These are phyloP conservation scores for Magnaporthiopsis incrustans DNA, from an alignment of 2,329 filamentous ascomycete genomes.

Conservation along the genomic window DNA sequence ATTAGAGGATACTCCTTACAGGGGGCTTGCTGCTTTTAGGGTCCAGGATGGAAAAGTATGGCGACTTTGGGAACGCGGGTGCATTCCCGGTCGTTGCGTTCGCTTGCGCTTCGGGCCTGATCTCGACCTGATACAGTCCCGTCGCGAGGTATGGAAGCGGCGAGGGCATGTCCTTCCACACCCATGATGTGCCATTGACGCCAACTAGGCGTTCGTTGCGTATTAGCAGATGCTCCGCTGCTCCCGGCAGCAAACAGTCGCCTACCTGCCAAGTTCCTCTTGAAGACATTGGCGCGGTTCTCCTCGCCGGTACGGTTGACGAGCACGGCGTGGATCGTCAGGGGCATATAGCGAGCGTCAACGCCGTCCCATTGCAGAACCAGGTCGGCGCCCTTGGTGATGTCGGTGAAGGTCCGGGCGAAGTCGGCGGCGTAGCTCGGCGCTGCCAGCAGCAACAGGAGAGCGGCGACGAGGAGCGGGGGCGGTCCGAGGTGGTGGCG, in stretches of 20 bases:
- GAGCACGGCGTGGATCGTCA: slow-evolving; percentile 17
- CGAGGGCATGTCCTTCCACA: slow-evolving; percentile 17
- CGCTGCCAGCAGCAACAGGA: background rate
- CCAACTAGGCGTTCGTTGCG: slow-evolving; percentile 2
- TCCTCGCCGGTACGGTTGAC: slow-evolving; percentile 15
- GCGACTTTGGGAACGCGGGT: background rate
- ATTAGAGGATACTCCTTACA: background rate
- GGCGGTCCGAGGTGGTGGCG: background rate
- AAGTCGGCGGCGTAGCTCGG: slow-evolving; percentile 12
- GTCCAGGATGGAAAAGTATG: background rate
- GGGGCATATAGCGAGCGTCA: slow-evolving; percentile 14
- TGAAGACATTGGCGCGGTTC: slow-evolving; percentile 11
- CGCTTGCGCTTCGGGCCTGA: slow-evolving; percentile 9
- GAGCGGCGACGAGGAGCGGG: background rate
- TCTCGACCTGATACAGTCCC: slow-evolving; percentile 20
- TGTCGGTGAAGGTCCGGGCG: slow-evolving; percentile 17
- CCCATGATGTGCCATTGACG: slow-evolving; percentile 14
- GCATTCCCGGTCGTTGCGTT: background rate
- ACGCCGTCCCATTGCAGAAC: slow-evolving; percentile 16
- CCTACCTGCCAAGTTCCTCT: slow-evolving; percentile 17
- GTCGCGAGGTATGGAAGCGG: slow-evolving; percentile 16
- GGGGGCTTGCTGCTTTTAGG: background rate
- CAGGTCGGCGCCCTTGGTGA: slow-evolving; percentile 14
- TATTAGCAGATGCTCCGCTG: background rate
- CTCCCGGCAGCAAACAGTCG: background rate